Conservation (phyloP, 2,329 filamentous ascomycete species). For the Lizonia empirigonia region DNA sequence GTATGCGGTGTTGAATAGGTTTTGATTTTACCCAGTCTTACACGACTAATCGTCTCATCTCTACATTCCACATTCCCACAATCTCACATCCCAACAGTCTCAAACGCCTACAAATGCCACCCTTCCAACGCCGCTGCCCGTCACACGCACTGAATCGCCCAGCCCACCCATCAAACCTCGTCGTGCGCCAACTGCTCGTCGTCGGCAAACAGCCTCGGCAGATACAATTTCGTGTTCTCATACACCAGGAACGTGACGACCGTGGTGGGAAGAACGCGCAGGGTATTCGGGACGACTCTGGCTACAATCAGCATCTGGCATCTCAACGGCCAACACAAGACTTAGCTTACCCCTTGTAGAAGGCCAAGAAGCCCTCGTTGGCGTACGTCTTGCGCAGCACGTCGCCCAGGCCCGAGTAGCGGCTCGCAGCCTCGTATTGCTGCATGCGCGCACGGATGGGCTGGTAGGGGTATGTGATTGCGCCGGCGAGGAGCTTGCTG, state of each 20-base stretch:
- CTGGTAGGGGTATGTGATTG: slow-evolving; percentile 92
- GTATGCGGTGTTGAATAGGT: too few relatives aligned
- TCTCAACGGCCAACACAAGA: slow-evolving; percentile 35
- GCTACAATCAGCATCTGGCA: not conserved
- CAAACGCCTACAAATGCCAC: not conserved
- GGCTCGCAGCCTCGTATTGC: slow-evolving; percentile 78
- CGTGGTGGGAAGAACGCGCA: slow-evolving; percentile 89
- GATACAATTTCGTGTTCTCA: slow-evolving; percentile 83
- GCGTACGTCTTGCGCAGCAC: slow-evolving; percentile 75
- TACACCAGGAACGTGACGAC: slow-evolving; percentile 98
- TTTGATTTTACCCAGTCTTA: too few relatives aligned
- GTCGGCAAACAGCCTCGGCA: slow-evolving; percentile 55
- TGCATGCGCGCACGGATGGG: slow-evolving; percentile 87
- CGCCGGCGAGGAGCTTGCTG: slow-evolving; percentile 88
- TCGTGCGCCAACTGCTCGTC: slow-evolving; percentile 43
- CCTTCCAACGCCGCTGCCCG: too few relatives aligned
- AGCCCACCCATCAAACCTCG: slow-evolving; percentile 29
- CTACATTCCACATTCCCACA: too few relatives aligned
- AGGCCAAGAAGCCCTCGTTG: slow-evolving; percentile 80
- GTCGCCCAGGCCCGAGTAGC: slow-evolving; percentile 74
- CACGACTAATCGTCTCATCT: too few relatives aligned
- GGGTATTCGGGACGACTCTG: slow-evolving; percentile 76
- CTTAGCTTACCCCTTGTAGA: slow-evolving; percentile 77
- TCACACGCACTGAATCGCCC: too few relatives aligned
- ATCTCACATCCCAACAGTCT: too few relatives aligned